Conservation (phyloP, 108 stramenopile genomes). For the Nitzschia sp. region DNA sequence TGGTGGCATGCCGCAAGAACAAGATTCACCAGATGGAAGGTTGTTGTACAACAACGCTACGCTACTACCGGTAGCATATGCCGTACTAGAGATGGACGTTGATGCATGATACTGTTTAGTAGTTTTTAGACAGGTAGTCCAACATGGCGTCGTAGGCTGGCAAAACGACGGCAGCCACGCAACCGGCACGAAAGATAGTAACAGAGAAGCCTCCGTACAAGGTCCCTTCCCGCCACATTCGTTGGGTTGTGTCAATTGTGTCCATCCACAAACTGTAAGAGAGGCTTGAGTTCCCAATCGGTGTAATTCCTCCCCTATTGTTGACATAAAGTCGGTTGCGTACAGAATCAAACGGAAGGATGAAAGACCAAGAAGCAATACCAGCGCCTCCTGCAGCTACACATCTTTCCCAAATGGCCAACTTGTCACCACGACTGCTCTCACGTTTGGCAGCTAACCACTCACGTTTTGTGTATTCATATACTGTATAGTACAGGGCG, state of each 20-base stretch:
- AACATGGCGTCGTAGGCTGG: conserved; percentile 72
- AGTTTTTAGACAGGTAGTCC: conserved; percentile 22
- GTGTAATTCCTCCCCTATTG: neutral
- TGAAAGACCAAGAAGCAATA: conserved; percentile 65
- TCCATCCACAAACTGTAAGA: neutral
- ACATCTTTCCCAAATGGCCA: conserved; percentile 60
- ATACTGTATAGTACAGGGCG: conserved; percentile 54
- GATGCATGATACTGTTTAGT: neutral
- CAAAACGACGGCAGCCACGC: conserved; percentile 74
- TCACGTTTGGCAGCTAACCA: conserved; percentile 18
- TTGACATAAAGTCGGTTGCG: conserved; percentile 51
- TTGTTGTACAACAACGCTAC: too few relatives aligned
- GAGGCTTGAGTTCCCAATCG: neutral
- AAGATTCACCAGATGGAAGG: too few relatives aligned
- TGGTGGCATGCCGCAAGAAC: too few relatives aligned
- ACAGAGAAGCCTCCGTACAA: conserved; percentile 68
- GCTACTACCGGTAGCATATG: too few relatives aligned
- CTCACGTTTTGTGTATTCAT: conserved; percentile 63
- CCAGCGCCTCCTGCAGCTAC: conserved; percentile 65
- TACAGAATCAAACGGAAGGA: conserved; percentile 70
- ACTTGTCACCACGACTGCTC: neutral
- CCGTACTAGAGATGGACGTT: too few relatives aligned
- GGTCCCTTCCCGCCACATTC: conserved; percentile 33
- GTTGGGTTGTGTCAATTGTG: conserved; percentile 28
- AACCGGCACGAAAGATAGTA: conserved; percentile 69